Percentiles rank a stretch among this genome's conserved stretches.
phyloP scores from a whole-genome alignment of 805 yeast species.

The Metschnikowia rubicola region DNA sequence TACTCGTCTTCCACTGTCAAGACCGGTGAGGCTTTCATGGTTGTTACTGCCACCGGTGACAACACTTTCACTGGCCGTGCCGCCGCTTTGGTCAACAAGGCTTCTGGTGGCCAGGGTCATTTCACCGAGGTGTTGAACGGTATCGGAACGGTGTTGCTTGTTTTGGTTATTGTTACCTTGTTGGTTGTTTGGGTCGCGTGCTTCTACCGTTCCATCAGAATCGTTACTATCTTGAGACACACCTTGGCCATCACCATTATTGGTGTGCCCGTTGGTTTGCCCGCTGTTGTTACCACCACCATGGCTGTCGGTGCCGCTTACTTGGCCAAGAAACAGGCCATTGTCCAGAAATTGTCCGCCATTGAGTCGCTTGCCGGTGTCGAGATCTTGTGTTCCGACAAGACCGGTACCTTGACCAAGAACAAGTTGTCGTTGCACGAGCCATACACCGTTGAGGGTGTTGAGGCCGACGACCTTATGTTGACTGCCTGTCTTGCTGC shows the following conservation, averaged over 20 bases:
- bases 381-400: conserved; percentile 95
- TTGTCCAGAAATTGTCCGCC: conserved; percentile 94
- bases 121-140: conserved; percentile 97
- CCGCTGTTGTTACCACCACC: conserved; percentile 97
- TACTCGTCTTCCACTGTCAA: conserved; percentile 93
- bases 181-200: conserved; percentile 88
- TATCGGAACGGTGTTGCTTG: conserved; percentile 90
- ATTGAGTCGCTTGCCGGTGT: conserved; percentile 97
- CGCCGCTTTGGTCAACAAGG: conserved; percentile 93
- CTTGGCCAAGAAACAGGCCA: conserved; percentile 95
- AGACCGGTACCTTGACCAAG: conserved; percentile 97
- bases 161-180: conserved; percentile 82
- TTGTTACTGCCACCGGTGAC: conserved; percentile 94
- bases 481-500: conserved; percentile 97
- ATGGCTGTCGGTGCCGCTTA: conserved; percentile 99
- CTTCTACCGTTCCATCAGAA: conserved; percentile 87
- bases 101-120: conserved; percentile 90
- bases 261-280: conserved; percentile 98
- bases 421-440: conserved; percentile 93
- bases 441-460: conserved; percentile 98
- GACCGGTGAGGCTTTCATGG: conserved; percentile 93
- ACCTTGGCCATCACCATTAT: conserved; percentile 93
- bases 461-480: conserved; percentile 93
- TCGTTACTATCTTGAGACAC: conserved; percentile 86
- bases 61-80: conserved; percentile 96